phyloP scores from a whole-genome alignment of 2,329 filamentous ascomycete genomes.

The Xylaria multiplex region DNA sequence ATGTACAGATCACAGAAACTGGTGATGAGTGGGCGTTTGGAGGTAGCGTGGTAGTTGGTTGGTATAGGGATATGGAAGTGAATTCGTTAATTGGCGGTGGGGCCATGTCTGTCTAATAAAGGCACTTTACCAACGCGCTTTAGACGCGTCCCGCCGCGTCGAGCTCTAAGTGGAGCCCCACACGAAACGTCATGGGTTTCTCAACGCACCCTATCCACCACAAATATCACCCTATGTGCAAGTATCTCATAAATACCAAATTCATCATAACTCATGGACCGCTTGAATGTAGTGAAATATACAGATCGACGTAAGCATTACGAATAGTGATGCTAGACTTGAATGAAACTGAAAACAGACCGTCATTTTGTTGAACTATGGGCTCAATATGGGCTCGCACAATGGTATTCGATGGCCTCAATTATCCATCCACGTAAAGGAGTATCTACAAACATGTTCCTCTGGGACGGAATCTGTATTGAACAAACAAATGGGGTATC shows the following conservation, averaged over 20 bases:
- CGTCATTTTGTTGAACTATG: neutral
- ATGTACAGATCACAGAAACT: constrained; percentile 11
- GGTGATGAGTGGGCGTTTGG: neutral
- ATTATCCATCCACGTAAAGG: constrained; percentile 3
- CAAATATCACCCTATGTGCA: neutral
- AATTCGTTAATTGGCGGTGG: constrained; percentile 15
- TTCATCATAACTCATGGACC: too few relatives aligned
- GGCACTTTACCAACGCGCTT: constrained; percentile 27
- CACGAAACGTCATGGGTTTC: constrained; percentile 24
- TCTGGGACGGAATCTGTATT: constrained; percentile 17
- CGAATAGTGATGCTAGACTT: neutral
- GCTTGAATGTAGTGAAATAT: too few relatives aligned
- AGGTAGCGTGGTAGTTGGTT: constrained; percentile 2
- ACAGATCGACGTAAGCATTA: neutral
- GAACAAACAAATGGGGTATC: constrained; percentile 38
- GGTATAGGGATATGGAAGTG: constrained; percentile 5
- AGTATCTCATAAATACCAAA: neutral
- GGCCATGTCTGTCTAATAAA: constrained; percentile 24
- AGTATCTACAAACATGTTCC: neutral
- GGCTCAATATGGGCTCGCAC: neutral
- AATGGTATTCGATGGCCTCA: neutral
- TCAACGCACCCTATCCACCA: neutral
- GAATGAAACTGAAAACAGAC: neutral
- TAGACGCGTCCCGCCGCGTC: constrained; percentile 36
- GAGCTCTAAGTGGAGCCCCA: constrained; percentile 27